These are phyloP conservation scores for Aciculosporium take DNA, from an alignment of 2,329 filamentous ascomycete genomes.

Conservation along the genomic window DNA sequence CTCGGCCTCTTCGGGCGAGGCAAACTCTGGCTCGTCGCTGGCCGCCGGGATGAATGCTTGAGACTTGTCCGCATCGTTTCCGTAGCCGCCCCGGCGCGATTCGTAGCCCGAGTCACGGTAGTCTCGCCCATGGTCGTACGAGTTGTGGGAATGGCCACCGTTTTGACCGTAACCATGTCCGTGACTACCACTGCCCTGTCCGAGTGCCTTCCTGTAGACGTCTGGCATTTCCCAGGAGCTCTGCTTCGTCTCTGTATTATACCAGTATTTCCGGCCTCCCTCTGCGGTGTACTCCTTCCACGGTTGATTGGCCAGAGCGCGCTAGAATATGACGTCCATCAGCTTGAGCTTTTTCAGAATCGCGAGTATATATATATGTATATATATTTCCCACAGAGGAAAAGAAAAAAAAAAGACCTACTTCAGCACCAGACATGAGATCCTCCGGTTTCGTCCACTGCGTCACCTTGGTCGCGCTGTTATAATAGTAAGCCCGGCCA, in stretches of 20 bases:
- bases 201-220: constrained; percentile 60
- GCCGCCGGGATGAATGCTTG: constrained; percentile 47
- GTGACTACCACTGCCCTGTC: constrained; percentile 14
- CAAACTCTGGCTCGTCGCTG: constrained; percentile 64
- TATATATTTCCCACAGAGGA: neutral
- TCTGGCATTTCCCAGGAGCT: constrained; percentile 94
- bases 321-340: constrained; percentile 34
- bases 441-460: constrained; percentile 93
- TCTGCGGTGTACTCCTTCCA: constrained; percentile 89
- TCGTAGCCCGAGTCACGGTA: constrained; percentile 32
- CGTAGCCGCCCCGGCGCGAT: constrained; percentile 43
- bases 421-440: constrained; percentile 71
- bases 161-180: constrained; percentile 26
- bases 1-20: constrained; percentile 74
- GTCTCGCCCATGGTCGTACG: constrained; percentile 25
- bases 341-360: neutral
- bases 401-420: constrained; percentile 21
- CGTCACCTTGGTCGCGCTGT: constrained; percentile 69
- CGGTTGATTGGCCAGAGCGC: constrained; percentile 64
- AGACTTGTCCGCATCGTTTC: constrained; percentile 39
- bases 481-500: constrained; percentile 84
- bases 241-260: constrained; percentile 79
- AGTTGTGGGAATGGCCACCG: constrained; percentile 22
- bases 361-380: neutral
- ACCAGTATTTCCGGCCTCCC: constrained; percentile 87